Conservation (phyloP, 2,329 filamentous ascomycete species). For the Nectriaceae sp. region DNA sequence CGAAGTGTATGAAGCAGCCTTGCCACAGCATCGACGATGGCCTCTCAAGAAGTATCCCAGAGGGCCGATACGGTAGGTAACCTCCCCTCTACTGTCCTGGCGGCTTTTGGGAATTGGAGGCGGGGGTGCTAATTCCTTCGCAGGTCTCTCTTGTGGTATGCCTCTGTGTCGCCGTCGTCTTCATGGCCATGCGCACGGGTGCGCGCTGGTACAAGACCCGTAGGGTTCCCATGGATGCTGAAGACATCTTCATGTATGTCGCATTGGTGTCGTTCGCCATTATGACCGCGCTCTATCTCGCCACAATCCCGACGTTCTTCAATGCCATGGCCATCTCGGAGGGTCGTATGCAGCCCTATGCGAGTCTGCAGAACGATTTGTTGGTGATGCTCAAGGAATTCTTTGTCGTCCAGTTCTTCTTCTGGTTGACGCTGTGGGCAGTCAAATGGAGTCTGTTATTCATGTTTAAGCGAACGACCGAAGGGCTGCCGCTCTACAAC, state of each 20-base stretch:
- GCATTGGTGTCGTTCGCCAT: constrained; percentile 16
- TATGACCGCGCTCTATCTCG: constrained; percentile 16
- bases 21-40: constrained; percentile 6
- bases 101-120: not conserved
- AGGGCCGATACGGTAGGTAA: constrained; percentile 10
- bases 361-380: constrained; percentile 6
- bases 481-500: constrained; percentile 15
- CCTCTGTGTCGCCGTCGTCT: constrained; percentile 13
- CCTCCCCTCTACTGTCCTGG: not conserved
- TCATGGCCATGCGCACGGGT: constrained; percentile 14
- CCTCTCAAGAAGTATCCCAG: constrained; percentile 14
- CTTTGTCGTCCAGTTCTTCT: constrained; percentile 23
- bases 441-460: constrained; percentile 24
- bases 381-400: constrained; percentile 19
- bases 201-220: constrained; percentile 20
- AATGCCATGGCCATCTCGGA: constrained; percentile 9
- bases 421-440: constrained; percentile 21
- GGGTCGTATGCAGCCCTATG: constrained; percentile 9
- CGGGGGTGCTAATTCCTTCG: not conserved
- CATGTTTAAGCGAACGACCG: constrained; percentile 20
- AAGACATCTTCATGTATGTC: constrained; percentile 20
- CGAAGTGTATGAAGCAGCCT: not conserved
- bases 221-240: constrained; percentile 9
- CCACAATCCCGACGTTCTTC: constrained; percentile 19
- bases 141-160: constrained; percentile 12